These are phyloP conservation scores for Gryganskiella cystojenkinii DNA, from an alignment of 192 early-diverging fungal species.

Conservation along the genomic window DNA sequence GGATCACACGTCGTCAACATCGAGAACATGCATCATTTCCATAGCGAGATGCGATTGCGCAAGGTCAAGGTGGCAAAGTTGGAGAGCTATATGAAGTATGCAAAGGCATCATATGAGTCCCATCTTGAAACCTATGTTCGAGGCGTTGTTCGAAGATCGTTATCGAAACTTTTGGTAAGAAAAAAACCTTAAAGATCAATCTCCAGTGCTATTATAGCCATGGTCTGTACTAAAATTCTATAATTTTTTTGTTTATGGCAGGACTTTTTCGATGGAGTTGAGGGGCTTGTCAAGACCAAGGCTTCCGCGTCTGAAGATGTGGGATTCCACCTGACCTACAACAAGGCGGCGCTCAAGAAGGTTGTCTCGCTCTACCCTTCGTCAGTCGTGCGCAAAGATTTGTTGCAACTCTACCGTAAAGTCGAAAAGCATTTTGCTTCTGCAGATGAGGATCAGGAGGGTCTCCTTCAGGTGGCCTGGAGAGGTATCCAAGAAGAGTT, in stretches of 20 bases:
- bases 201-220: not conserved
- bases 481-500: constrained; percentile 90
- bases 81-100: constrained; percentile 85
- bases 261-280: constrained; percentile 98
- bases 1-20: constrained; percentile 78
- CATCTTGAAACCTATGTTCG: constrained; percentile 87
- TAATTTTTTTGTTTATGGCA: constrained; percentile 25
- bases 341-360: constrained; percentile 86
- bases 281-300: constrained; percentile 79
- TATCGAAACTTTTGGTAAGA: constrained; percentile 85
- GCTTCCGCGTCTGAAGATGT: constrained; percentile 83
- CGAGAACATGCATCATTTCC: constrained; percentile 98
- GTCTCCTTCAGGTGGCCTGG: constrained; percentile 91
- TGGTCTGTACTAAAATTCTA: not conserved
- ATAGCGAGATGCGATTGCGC: constrained; percentile 79
- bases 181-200: no score
- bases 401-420: constrained; percentile 87
- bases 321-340: constrained; percentile 82
- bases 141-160: constrained; percentile 87
- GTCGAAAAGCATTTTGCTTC: constrained; percentile 96
- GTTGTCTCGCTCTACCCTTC: constrained; percentile 86
- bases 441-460: constrained; percentile 71
- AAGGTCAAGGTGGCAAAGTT: constrained; percentile 69
- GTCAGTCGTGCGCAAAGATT: constrained; percentile 81
- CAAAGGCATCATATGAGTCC: constrained; percentile 83